Base-by-base conservation (phyloP, 2,329 filamentous ascomycete species). In the Aspergillus hiratsukae region DNA sequence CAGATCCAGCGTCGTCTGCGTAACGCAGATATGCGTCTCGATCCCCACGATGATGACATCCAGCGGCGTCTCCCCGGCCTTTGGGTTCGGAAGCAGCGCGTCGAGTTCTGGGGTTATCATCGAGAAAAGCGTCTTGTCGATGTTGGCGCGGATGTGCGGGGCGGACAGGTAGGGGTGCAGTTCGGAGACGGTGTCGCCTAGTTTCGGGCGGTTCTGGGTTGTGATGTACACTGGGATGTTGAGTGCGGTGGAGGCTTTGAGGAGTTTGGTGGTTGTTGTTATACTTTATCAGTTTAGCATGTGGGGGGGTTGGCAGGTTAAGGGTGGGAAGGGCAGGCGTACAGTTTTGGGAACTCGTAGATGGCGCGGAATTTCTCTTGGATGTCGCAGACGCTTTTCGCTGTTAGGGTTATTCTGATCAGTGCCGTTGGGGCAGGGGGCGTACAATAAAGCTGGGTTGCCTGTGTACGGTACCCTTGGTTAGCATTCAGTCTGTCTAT, bases 311-410 rank as follows among this genome's bases (percentile, higher is more conserved):
- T 23, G 23, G 23, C 7, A 8, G n/a, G n/a, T n/a, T 17, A 5
- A 17, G 28, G 28, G 10, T 29, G 4, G 14, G 11, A 14, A 10
- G 31, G 31, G 31, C 6, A 14, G 31, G 70, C 78, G 57, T 79
- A 90, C 86, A 97, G 83, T 71, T 89, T 91, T 61, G 90, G 84
- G 70, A 92, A 97, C 70, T 95, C 87, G 76, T 87, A 84, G 66
- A 97, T 96, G 55, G 87, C 87, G 59, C 90, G 84, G 76, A 97
- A 97, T 74, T 91, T 95, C 65, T 97, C 93, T 77, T 97, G 93
- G 61, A 97, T 81, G 70, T 97, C 93, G 78, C 93, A 97, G 70
- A 97, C 84, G 68, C 92, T 97, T 37, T 25, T 1, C n/a, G 2
- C 31, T 35, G 31, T 37, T 4, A 35, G 31, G 31, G 31, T 1